Base-by-base conservation (phyloP, 2,329 filamentous ascomycete genomes). In the Phialophora expanda region DNA sequence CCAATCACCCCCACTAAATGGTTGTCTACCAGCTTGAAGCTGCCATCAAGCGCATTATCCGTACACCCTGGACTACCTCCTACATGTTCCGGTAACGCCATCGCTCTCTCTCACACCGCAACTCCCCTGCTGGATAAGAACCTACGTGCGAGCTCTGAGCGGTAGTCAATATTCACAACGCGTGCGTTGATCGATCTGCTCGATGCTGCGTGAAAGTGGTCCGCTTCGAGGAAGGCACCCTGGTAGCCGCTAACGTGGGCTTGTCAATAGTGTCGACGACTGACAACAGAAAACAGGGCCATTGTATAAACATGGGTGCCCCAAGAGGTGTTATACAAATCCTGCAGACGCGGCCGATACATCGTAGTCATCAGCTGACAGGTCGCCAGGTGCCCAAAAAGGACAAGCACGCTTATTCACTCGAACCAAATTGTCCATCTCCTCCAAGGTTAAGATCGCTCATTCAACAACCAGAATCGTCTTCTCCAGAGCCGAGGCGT, bases 401-500 rank as follows among this genome's bases (percentile, higher is more conserved):
- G 7, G 14, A 17, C 38, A 41, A 17, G 5, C 12, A 14, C 38
- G 38, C 14, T 41, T 14, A 14, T 14, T 41, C 38, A 4, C 32
- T 34, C 32, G 12, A 34, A 9, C 12, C 11, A 9, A 34, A 34
- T 12, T 34, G 32, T 11, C 11, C 11, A 2, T 34, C 32, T 34
- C 2, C 2, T 11, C 9, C 32, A 12, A 3, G 32, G 2, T 12
- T 1, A 9, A 34, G 9, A 11, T 41, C 14, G 1, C 14, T 30
- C 12, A 30, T 11, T 58, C 38, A 44, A 48, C 56, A n/a, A 34
- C 56, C 24, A 58, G 41, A 12, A 50, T 58, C 14, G 46, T 22
- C 70, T 86, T 83, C 81, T 97, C 92, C 73, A 97, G 77, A 70
- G 87, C 86, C 17, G 90, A 90, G 76, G 14, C 34, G 14, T 1